Percentiles rank a stretch among this genome's conserved stretches.
Evolutionary conservation across 768 basidiomycete genomes (phyloP).

Genomic region (Agrocybe pediades): DNA sequence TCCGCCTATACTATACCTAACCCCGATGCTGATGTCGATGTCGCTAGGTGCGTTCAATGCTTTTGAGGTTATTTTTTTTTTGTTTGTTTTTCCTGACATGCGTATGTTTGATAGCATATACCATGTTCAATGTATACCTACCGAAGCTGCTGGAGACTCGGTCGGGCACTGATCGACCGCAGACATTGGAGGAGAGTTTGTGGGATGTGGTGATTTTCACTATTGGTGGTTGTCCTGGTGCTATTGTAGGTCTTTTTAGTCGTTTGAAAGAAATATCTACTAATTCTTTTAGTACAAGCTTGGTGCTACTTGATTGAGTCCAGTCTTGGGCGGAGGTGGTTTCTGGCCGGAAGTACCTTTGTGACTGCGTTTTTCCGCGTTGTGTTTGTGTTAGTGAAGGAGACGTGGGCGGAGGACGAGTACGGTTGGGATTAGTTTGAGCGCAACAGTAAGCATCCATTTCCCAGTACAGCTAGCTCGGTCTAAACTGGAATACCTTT

Average conservation of each 20-base stretch:
- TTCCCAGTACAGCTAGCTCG: background rate
- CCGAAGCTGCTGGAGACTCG: slow-evolving; percentile 82
- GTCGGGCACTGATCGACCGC: slow-evolving; percentile 26
- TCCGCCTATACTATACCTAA: background rate
- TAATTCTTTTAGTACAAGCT: slow-evolving; percentile 45
- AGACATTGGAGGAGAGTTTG: slow-evolving; percentile 61
- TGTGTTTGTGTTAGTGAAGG: slow-evolving; percentile 62
- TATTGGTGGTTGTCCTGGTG: slow-evolving; percentile 81
- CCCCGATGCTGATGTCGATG: slow-evolving; percentile 40
- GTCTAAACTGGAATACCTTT: no score
- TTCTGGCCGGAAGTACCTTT: slow-evolving; percentile 76
- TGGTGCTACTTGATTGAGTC: slow-evolving; percentile 86
- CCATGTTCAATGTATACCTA: slow-evolving; percentile 94
- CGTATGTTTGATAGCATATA: slow-evolving; percentile 56
- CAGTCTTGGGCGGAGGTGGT: slow-evolving; percentile 65
- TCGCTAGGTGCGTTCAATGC: slow-evolving; percentile 58
- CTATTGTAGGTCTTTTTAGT: slow-evolving; percentile 59
- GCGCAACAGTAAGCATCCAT: slow-evolving; percentile 56
- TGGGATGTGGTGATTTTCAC: slow-evolving; percentile 91
- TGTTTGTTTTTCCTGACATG: background rate
- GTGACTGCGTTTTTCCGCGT: slow-evolving; percentile 75
- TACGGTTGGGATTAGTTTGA: slow-evolving; percentile 77
- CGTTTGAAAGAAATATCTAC: slow-evolving; percentile 1
- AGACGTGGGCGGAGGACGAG: slow-evolving; percentile 58
- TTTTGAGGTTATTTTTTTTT: background rate